Base-by-base conservation (phyloP, 2,329 filamentous ascomycete species). In the Aureobasidium musti region DNA sequence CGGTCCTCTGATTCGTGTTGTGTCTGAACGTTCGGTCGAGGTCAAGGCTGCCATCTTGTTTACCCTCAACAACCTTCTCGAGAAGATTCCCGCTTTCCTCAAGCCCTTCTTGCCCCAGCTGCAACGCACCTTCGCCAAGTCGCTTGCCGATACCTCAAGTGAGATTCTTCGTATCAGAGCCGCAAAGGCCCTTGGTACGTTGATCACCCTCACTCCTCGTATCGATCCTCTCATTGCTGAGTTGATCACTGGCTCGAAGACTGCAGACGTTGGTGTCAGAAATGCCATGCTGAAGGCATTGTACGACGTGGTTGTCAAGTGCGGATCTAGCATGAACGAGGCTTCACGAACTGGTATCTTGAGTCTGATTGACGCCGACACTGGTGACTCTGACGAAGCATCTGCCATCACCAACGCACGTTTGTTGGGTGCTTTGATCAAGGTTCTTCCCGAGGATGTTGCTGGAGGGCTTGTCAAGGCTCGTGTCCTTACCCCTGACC, bases 21-120 rank as follows among this genome's bases (percentile, higher is more conserved):
- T 99, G 21, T 97, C 95, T 5, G 95, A 99, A 78, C 88, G 94
- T 69, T 97, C 95, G 2, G 92, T 92, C 2, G 96, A 99, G 61
- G 92, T 99, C 78, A 98, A 97, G 81, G 90, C 91, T 68, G 95
- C 95, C 49, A 97, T 99, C 76, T 83, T 99, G 68, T 85, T 96
- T 64, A 97, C 95, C 0, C 86, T 99, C 71, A 98, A 97, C 81
- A 97, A 96, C 72, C 82, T 99, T 35, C 83, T 99, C 43, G 92
- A 97, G 79, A 99, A 98, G 84, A 98, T 99, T 77, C 95, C 95
- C 0, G 87, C 90, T 11, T 94, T 96, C 72, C 84, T 99, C 68
- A 97, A 98, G 80, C 95, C 95, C 3, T 99, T 99, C 86, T 80
- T 99, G 75, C 95, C 95, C 11, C 95, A 99, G 76, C 84, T 99